These are phyloP conservation scores for Oleoguttula mirabilis DNA, from an alignment of 495 filamentous ascomycete species.

Conservation along the genomic window DNA sequence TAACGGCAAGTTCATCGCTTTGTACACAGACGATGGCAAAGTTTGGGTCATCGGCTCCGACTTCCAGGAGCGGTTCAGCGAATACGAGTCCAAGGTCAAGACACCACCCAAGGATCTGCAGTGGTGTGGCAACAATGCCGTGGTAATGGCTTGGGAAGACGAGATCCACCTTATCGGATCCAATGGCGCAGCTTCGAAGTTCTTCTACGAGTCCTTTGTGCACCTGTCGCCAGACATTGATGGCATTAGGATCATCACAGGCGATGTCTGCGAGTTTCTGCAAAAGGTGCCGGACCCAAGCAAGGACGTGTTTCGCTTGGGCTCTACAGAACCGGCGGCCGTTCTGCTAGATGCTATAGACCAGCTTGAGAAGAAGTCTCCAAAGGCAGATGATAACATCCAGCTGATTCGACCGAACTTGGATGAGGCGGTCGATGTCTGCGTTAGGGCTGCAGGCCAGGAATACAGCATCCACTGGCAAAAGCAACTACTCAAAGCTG, in stretches of 20 bases:
- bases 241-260: constrained; percentile 75
- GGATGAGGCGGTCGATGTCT: constrained; percentile 82
- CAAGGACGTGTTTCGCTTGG: constrained; percentile 77
- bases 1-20: constrained; percentile 72
- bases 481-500: constrained; percentile 86
- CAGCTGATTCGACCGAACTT: constrained; percentile 79
- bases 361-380: constrained; percentile 82
- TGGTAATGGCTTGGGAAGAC: constrained; percentile 93
- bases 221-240: constrained; percentile 84
- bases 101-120: constrained; percentile 78
- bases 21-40: constrained; percentile 76
- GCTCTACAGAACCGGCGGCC: constrained; percentile 75
- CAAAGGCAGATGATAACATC: constrained; percentile 95
- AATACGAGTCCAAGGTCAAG: constrained; percentile 77
- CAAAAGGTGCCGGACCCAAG: constrained; percentile 85
- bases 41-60: constrained; percentile 90
- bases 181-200: constrained; percentile 60
- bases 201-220: constrained; percentile 77
- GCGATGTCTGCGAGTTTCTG: constrained; percentile 86
- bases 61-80: constrained; percentile 80
- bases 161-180: constrained; percentile 93
- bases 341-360: constrained; percentile 86
- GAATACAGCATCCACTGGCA: constrained; percentile 88
- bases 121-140: constrained; percentile 94
- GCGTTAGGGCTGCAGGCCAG: constrained; percentile 79